A percentile compares a stretch with the other conserved stretches of the same genome.
These are phyloP conservation scores for Salix arbutifolia DNA, from an alignment of 345 rosid species.

Conservation along the genomic window DNA sequence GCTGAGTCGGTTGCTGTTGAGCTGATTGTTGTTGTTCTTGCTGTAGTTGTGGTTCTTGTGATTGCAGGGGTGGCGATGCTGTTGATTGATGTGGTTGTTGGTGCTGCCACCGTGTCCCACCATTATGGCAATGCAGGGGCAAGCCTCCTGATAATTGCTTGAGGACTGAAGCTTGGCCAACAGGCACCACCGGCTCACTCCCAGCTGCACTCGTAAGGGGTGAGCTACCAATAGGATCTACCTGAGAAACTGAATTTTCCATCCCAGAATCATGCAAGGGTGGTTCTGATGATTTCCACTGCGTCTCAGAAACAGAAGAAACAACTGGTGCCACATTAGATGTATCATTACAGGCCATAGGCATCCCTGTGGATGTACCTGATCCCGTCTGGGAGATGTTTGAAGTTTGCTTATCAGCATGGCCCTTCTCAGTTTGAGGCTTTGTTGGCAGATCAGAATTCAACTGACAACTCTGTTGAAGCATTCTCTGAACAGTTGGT, in stretches of 20 bases:
- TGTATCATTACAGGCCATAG: conserved; percentile 47
- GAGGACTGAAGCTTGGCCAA: conserved; percentile 50
- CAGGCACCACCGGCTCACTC: conserved; percentile 47
- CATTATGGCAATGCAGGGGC: conserved; percentile 41
- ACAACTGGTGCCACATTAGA: conserved; percentile 30
- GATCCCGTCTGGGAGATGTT: conserved; percentile 38
- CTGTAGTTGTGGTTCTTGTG: conserved; percentile 40
- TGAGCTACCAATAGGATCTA: conserved; percentile 40
- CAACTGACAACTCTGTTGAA: conserved; percentile 51
- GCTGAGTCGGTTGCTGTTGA: conserved; percentile 44
- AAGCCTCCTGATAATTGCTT: conserved; percentile 59
- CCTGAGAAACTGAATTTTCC: conserved; percentile 41
- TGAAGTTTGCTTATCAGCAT: conserved; percentile 43
- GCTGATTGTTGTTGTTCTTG: conserved; percentile 33
- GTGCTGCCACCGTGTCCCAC: conserved; percentile 46
- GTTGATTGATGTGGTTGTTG: conserved; percentile 45
- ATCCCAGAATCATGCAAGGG: conserved; percentile 38
- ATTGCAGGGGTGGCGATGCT: conserved; percentile 36
- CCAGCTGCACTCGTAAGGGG: conserved; percentile 43
- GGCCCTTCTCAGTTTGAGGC: conserved; percentile 52
- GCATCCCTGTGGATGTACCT: conserved; percentile 29
- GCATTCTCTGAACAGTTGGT: conserved; percentile 50
- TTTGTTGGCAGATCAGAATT: conserved; percentile 46
- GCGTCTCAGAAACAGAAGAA: conserved; percentile 40
- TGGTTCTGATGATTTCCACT: conserved; percentile 61